phyloP scores from a whole-genome alignment of 345 rosid genomes.

The Lumnitzera racemosa region DNA sequence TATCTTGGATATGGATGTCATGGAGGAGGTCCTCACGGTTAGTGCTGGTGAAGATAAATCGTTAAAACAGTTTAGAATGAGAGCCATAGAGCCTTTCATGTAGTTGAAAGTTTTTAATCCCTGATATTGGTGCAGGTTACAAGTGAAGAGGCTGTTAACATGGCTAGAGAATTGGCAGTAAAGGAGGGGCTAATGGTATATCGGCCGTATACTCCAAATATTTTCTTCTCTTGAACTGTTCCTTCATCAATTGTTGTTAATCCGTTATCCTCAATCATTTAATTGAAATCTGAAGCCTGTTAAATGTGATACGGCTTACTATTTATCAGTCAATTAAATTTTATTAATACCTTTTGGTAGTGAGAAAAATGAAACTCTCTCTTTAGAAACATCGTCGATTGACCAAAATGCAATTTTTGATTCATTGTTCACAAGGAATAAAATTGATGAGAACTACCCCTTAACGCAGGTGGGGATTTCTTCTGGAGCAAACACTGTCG shows the following conservation, averaged over 20 bases:
- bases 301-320: too few relatives aligned
- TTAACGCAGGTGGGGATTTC: constrained; percentile 81
- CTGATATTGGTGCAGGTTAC: constrained; percentile 40
- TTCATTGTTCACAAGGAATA: too few relatives aligned
- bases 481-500: constrained; percentile 91
- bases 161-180: constrained; percentile 92
- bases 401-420: too few relatives aligned
- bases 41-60: not conserved
- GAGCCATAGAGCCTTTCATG: too few relatives aligned
- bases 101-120: too few relatives aligned
- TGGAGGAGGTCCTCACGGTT: constrained; percentile 92
- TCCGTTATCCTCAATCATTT: too few relatives aligned
- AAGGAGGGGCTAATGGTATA: constrained; percentile 94
- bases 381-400: too few relatives aligned
- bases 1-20: constrained; percentile 85
- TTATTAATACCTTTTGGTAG: not conserved
- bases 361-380: too few relatives aligned
- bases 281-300: not conserved
- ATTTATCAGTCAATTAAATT: not conserved
- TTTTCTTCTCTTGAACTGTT: too few relatives aligned
- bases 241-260: not conserved
- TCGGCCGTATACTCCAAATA: too few relatives aligned
- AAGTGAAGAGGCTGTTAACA: constrained; percentile 83
- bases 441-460: not conserved
- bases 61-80: too few relatives aligned